A percentile compares a stretch with the other conserved stretches of the same genome.
These are phyloP conservation scores for Prunus mongolica DNA, from an alignment of 306 rosid species.

Conservation along the genomic window DNA sequence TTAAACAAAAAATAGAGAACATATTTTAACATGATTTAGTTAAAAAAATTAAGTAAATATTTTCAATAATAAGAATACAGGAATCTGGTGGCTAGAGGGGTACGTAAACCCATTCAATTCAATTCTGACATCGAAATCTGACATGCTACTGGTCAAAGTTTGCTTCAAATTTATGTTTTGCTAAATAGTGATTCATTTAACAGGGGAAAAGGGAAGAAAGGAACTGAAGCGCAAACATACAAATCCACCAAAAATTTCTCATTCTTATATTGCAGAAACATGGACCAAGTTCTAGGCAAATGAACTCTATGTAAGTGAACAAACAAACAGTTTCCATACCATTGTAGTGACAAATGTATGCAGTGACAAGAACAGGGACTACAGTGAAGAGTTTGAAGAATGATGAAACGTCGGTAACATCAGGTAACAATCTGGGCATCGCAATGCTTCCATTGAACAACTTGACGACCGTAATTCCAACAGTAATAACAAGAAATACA, in stretches of 20 bases:
- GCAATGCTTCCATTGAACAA: constrained; percentile 57
- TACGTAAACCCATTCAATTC: too few relatives aligned
- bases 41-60: not conserved
- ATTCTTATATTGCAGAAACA: not conserved
- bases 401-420: constrained; percentile 50
- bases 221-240: not conserved
- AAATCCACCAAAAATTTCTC: not conserved
- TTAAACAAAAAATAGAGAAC: not conserved
- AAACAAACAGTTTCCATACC: constrained; percentile 42
- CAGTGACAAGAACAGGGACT: constrained; percentile 77
- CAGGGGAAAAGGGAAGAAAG: not conserved
- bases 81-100: too few relatives aligned
- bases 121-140: too few relatives aligned
- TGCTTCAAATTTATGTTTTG: not conserved
- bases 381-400: constrained; percentile 65
- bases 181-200: not conserved
- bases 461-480: constrained; percentile 75
- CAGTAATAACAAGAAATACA: constrained; percentile 75
- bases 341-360: constrained; percentile 81
- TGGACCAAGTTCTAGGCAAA: constrained; percentile 13
- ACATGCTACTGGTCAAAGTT: too few relatives aligned
- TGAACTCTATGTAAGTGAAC: not conserved
- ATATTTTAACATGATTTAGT: not conserved
- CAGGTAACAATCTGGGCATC: constrained; percentile 78
- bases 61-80: not conserved